Conservation (phyloP, 2,329 filamentous ascomycete genomes). For the Trichoderma cornu-damae region DNA sequence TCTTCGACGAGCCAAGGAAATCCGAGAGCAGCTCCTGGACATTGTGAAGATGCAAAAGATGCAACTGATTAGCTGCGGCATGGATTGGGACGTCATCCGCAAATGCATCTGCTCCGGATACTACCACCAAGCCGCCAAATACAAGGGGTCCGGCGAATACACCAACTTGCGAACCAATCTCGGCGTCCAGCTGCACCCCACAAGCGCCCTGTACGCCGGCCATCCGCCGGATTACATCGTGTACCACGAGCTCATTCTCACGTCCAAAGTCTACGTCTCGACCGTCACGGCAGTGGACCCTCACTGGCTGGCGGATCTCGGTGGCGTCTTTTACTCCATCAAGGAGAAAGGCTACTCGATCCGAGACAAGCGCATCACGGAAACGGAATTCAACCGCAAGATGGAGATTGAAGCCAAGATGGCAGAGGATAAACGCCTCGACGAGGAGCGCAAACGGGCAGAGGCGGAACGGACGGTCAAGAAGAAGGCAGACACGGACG, state of each 20-base stretch:
- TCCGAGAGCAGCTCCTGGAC: slow-evolving; percentile 85
- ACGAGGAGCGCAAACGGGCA: slow-evolving; percentile 51
- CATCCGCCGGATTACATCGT: slow-evolving; percentile 96
- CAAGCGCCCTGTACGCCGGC: slow-evolving; percentile 86
- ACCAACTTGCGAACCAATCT: slow-evolving; percentile 94
- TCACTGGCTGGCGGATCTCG: slow-evolving; percentile 93
- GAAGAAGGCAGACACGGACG: slow-evolving; percentile 35
- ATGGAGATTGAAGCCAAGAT: slow-evolving; percentile 93
- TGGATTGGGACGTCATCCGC: slow-evolving; percentile 92
- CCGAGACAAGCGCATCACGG: slow-evolving; percentile 77
- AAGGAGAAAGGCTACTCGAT: slow-evolving; percentile 96
- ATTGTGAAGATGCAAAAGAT: slow-evolving; percentile 95
- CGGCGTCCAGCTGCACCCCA: slow-evolving; percentile 90
- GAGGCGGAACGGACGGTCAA: slow-evolving; percentile 43
- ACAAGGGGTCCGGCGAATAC: slow-evolving; percentile 95
- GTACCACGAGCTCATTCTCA: slow-evolving; percentile 96
- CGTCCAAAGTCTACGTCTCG: slow-evolving; percentile 96
- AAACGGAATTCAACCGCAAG: slow-evolving; percentile 85
- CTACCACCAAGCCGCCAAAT: slow-evolving; percentile 94
- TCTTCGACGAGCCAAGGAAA: slow-evolving; percentile 84
- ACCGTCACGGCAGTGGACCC: slow-evolving; percentile 95
- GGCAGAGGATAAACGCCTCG: slow-evolving; percentile 72
- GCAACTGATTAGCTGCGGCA: slow-evolving; percentile 80
- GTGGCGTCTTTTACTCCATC: slow-evolving; percentile 93
- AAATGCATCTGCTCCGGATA: slow-evolving; percentile 97